Base-by-base conservation (phyloP, 805 yeast species). In the Cyberlindnera galapagoensis region DNA sequence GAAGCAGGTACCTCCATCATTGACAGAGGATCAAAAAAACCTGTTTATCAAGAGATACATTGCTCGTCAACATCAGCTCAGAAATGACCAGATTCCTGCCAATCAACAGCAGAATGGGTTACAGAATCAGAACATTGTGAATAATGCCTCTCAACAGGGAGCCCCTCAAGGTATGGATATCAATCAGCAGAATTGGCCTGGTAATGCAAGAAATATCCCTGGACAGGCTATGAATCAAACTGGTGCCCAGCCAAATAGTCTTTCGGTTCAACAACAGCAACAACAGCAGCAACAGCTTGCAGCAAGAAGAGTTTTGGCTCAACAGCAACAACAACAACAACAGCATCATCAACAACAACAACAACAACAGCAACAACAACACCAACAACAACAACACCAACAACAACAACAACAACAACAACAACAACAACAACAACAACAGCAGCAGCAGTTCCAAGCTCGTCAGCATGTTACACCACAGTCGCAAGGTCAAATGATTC, bases 1-100 rank as follows among this genome's bases (percentile, higher is more conserved):
- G 33, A 42, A 42, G 5, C 50, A 48, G 21, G 30, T 46, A 3
- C 52, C 56, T 5, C 31, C 36, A 3, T 28, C 28, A 9, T 24
- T 51, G 12, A 44, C 53, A 1, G 42, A 39, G 29, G 54, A 46
- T 13, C 54, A 51, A 34, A 45, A 44, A 28, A 43, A 33, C 18
- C 24, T 39, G 8, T 49, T 51, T 27, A 36, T 51, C 4, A 48
- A 44, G 24, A 40, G 45, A 15, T 47, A 38, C 21, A 42, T 51
- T 21, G 34, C 35, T 14, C 48, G 53, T 24, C 54, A 51, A 21
- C 53, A 46, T 23, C 48, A 47, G 33, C 9, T 40, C 11, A 45
- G 40, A 21, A 18, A 39, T 28, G 42, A 41, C 12, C 24, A 31
- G 4, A 14, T 35, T 24, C 31, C 36, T 16, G 14, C 13, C 9